Base-by-base conservation (phyloP, 305 asterid genomes). In the Caryopteris hybrid region DNA sequence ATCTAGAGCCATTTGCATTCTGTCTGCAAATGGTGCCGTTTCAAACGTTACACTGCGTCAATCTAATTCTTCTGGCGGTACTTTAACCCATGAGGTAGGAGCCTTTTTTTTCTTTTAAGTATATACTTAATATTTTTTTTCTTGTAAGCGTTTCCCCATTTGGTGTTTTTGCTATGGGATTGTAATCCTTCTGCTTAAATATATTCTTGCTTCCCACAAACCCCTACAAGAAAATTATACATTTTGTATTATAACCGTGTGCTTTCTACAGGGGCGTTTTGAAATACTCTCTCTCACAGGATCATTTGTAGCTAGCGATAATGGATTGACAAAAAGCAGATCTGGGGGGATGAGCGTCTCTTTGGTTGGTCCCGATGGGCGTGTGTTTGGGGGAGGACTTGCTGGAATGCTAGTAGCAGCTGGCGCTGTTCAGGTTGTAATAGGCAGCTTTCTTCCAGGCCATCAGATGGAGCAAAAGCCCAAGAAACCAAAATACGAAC, bases 281-380 rank as follows among this genome's bases (percentile, higher is more conserved):
- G 92, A 92, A 66, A 85, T 92, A 69, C 89, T 90, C 47, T 88
- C 97, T 41, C 85, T 93, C 45, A 79, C 87, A 0, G 96, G 99
- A 60, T 87, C 95, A n/a, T 90, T 87, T 75, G 80, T 86, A 86
- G 92, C 85, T 14, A 86, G 80, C 54, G 95, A 90, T 81, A 75
- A 83, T 38, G 96, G 97, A 51, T 61, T 81, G 60, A 76, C 96
- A 22, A 88, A 85, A 73, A 80, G 92, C 80, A 83, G 94, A 81
- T 86, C 95, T 6, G 99, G 99, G 42, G 99, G 99, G 61, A 79
- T 93, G 90, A 88, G 96, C 29, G 91, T 93, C 74, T 84, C 90
- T 59, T 81, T 93, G 67, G 96, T 96, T 34, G 95, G 96, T 61
- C 91, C 97, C 17, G 95, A 93, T 72, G 97, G 99, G 33, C 99